Percentiles rank a stretch among this genome's conserved stretches.
Evolutionary conservation across 2,329 filamentous ascomycete genomes (phyloP).

Genomic region (Colletotrichum spinosum): DNA sequence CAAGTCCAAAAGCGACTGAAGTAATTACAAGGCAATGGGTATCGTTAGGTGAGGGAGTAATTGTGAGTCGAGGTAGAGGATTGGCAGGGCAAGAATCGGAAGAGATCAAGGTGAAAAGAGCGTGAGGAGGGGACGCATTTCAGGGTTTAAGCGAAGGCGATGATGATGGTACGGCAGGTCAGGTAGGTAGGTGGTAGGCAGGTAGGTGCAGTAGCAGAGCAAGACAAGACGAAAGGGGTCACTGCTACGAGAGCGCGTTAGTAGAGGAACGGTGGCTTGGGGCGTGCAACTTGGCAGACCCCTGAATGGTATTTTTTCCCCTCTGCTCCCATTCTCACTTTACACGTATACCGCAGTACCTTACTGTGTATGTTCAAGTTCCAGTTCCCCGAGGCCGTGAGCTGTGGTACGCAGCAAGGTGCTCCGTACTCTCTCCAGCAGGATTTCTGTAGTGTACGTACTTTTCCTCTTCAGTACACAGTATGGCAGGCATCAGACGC

Average conservation of each 20-base stretch:
- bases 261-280: conserved; percentile 28
- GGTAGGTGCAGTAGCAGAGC: conserved; percentile 23
- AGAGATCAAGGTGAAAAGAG: conserved; percentile 36
- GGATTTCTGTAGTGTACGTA: neutral
- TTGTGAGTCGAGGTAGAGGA: conserved; percentile 16
- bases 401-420: neutral
- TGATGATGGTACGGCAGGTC: conserved; percentile 3
- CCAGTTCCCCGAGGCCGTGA: neutral
- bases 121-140: conserved; percentile 34
- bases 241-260: conserved; percentile 29
- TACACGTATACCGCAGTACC: neutral
- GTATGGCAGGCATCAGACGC: conserved; percentile 22
- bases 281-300: conserved; percentile 24
- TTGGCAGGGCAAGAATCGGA: conserved; percentile 21
- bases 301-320: conserved; percentile 26
- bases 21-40: conserved; percentile 38
- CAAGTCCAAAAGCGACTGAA: conserved; percentile 26
- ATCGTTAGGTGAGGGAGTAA: conserved; percentile 8
- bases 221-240: conserved; percentile 35
- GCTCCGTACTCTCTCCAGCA: neutral
- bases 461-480: neutral
- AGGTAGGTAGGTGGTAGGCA: conserved; percentile 29
- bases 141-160: conserved; percentile 36
- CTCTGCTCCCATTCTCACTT: conserved; percentile 1
- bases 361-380: too few species aligned